Evolutionary conservation across 192 early-diverging fungal genomes (phyloP).

Genomic region (Bifiguratus adelaidae): DNA sequence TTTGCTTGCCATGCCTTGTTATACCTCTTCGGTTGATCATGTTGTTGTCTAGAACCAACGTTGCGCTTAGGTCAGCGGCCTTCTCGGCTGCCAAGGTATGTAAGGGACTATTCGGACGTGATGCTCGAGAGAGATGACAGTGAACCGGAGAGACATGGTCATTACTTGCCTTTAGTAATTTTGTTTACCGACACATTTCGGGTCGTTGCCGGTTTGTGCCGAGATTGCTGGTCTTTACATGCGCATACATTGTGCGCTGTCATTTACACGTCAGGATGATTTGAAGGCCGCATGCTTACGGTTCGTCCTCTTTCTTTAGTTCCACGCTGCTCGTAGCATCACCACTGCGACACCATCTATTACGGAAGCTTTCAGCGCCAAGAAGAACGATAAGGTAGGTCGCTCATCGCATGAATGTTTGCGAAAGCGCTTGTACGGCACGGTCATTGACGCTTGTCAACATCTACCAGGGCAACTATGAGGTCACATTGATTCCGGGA

Average conservation of each 20-base stretch:
- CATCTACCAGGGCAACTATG: slow-evolving; percentile 57
- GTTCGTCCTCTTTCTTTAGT: not conserved
- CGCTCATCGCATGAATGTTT: not conserved
- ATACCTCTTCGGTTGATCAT: slow-evolving; percentile 8
- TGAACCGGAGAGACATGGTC: too few species aligned
- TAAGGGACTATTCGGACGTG: too few species aligned
- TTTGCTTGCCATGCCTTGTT: slow-evolving; percentile 1
- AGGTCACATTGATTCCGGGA: slow-evolving; percentile 92
- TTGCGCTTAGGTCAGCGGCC: slow-evolving; percentile 16
- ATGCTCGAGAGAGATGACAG: too few species aligned
- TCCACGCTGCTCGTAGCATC: slow-evolving; percentile 21
- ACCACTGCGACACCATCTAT: slow-evolving; percentile 30
- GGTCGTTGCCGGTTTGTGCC: not conserved
- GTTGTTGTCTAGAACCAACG: slow-evolving; percentile 23
- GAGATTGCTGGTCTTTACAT: not conserved
- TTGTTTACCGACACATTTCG: too few species aligned
- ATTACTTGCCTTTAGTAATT: too few species aligned
- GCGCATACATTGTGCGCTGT: not conserved
- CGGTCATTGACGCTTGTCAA: not conserved
- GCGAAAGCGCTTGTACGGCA: not conserved
- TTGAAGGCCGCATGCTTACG: not conserved
- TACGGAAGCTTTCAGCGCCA: slow-evolving; percentile 38
- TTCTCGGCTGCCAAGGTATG: slow-evolving; percentile 17
- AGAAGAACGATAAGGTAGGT: slow-evolving; percentile 46
- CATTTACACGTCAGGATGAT: not conserved